Percentiles rank a stretch among this genome's conserved stretches.
Conservation (phyloP, 352 stramenopile genomes). For the Phytophthora pini region DNA sequence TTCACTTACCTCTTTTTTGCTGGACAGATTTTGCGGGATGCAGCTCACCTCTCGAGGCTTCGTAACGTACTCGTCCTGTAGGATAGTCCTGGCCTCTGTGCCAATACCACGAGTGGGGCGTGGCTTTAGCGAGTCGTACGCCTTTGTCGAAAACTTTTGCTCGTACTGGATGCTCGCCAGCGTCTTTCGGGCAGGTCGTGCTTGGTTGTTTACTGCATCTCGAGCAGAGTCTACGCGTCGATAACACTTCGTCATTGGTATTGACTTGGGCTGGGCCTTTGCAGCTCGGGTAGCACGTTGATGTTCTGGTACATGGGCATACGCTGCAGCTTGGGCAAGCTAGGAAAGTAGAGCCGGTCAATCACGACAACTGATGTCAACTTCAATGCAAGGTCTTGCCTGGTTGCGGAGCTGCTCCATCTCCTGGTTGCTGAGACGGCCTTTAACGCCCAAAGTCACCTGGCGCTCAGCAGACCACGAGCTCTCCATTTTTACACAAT, state of each 20-base stretch:
- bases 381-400: conserved; percentile 38
- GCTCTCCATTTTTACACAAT: neutral
- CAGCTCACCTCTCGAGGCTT: conserved; percentile 64
- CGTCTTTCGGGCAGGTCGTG: conserved; percentile 52
- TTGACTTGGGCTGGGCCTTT: conserved; percentile 25
- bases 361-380: neutral
- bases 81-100: conserved; percentile 50
- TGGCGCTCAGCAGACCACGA: conserved; percentile 1
- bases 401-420: conserved; percentile 67
- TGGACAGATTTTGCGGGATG: conserved; percentile 46
- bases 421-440: conserved; percentile 67
- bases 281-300: conserved; percentile 15
- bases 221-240: conserved; percentile 35
- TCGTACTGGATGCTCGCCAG: conserved; percentile 75
- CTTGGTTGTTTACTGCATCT: conserved; percentile 5
- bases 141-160: conserved; percentile 42
- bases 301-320: conserved; percentile 54
- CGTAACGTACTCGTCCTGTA: conserved; percentile 79
- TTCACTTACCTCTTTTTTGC: conserved; percentile 10
- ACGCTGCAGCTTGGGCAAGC: conserved; percentile 63
- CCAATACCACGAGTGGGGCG: conserved; percentile 43
- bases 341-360: conserved; percentile 11
- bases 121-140: conserved; percentile 41
- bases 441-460: conserved; percentile 51
- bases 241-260: conserved; percentile 72